Evolutionary conservation across 202 grass and related monocot species (phyloP).

Genomic region (Tripidium arundinaceum): DNA sequence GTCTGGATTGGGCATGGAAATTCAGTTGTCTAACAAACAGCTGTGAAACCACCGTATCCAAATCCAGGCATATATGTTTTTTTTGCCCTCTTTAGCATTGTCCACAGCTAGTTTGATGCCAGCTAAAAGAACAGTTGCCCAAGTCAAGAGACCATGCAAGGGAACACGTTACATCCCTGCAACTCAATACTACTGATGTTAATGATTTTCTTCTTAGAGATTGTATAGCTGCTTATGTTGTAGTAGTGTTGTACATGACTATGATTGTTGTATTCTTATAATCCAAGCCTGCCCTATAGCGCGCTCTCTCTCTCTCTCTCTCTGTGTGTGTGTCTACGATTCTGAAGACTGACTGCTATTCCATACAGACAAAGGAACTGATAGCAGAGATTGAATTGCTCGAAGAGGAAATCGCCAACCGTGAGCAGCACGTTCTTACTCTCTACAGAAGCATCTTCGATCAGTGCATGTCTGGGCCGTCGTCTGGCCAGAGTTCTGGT

Average conservation of each 20-base stretch:
- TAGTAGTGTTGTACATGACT: not conserved
- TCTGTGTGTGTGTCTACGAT: not conserved
- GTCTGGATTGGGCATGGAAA: not conserved
- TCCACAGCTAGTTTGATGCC: not conserved
- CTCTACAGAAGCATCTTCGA: conserved; percentile 96
- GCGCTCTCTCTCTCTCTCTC: too few species aligned
- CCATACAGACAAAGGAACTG: conserved; percentile 72
- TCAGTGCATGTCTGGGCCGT: conserved; percentile 56
- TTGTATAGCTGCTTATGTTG: not conserved
- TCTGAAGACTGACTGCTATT: not conserved
- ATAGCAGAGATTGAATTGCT: conserved; percentile 92
- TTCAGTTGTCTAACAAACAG: not conserved
- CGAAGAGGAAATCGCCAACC: conserved; percentile 86
- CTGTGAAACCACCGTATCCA: not conserved
- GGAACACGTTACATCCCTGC: not conserved
- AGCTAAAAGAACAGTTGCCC: not conserved
- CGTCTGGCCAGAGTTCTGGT: conserved; percentile 78
- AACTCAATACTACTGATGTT: not conserved
- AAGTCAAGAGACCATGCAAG: not conserved
- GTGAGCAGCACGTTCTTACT: conserved; percentile 87
- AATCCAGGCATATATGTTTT: not conserved
- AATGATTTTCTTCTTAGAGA: not conserved
- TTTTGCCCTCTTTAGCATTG: not conserved
- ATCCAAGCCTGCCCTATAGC: too few species aligned
- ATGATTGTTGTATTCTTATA: not conserved